phyloP scores from a whole-genome alignment of 75 land plant genomes.

The Selaginella moellendorffii region DNA sequence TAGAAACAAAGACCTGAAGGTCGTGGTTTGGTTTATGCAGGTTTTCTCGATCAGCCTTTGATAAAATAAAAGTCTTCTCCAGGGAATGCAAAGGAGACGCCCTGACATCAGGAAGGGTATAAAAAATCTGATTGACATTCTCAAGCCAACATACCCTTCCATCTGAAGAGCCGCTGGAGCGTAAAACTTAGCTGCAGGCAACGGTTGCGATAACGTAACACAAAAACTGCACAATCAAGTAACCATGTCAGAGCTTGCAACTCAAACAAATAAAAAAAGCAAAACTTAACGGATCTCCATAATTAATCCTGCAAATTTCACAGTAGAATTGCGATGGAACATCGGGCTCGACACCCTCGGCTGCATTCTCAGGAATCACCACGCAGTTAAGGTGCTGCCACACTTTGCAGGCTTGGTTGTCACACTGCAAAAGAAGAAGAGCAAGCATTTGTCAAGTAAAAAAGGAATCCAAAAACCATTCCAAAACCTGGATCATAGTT shows the following conservation, averaged over 20 bases:
- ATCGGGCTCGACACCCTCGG: not conserved
- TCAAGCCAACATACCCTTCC: not conserved
- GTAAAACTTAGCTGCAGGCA: not conserved
- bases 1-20: conserved; percentile 1
- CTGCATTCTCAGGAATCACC: not conserved
- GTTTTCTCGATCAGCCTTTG: not conserved
- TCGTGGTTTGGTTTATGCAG: conserved; percentile 1
- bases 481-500: conserved; percentile 6
- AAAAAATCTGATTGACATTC: not conserved
- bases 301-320: not conserved
- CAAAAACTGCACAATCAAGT: not conserved
- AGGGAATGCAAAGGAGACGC: not conserved
- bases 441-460: not conserved
- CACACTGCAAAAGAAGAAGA: conserved; percentile 1
- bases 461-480: not conserved
- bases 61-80: not conserved
- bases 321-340: conserved; percentile 4
- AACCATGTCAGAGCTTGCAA: not conserved
- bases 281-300: conserved; percentile 3
- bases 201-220: not conserved
- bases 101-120: not conserved
- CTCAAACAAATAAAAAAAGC: not conserved
- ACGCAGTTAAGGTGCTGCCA: conserved; percentile 9
- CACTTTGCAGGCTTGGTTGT: not conserved
- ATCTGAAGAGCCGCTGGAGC: not conserved